Evolutionary conservation across 768 basidiomycete species (phyloP), one percentile per base, ranked within the genome.

Genomic region (Tricholoma furcatifolium): DNA sequence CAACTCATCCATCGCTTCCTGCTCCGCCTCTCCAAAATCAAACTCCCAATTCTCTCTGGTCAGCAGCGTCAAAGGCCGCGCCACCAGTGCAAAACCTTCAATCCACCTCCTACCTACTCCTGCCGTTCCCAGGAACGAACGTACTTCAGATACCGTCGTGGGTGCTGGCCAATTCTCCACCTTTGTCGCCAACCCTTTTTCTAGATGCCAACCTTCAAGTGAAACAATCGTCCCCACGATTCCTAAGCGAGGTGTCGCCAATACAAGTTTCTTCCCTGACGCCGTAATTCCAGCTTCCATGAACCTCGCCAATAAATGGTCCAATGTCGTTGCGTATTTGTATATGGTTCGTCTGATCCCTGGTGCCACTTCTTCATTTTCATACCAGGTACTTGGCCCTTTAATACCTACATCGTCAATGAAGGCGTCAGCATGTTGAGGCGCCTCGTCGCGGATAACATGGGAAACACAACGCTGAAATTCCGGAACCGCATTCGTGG

Each of bases 401-500:
- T 44, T 0, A 48, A 41, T 21, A n/a, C n/a, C n/a, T n/a, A n/a
- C n/a, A n/a, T n/a, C n/a, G n/a, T n/a, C n/a, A n/a, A n/a, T n/a
- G n/a, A n/a, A n/a, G n/a, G n/a, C n/a, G n/a, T n/a, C n/a, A n/a
- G n/a, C n/a, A n/a, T n/a, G n/a, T n/a, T n/a, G n/a, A n/a, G n/a
- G n/a, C n/a, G n/a, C n/a, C n/a, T n/a, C n/a, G n/a, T n/a, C n/a
- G n/a, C n/a, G n/a, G n/a, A n/a, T n/a, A n/a, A n/a, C n/a, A n/a
- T n/a, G n/a, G n/a, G n/a, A n/a, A n/a, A n/a, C n/a, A n/a, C 60
- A 56, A 15, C 48, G 34, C 17, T 74, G 68, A 44, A 73, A 74
- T 20, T 74, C 67, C 0, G 64, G 64, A 0, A 66, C 57, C 0
- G 64, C 57, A 40, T 75, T 74, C 0, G 73, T 71, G 38, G 59